Base-by-base conservation (phyloP, 2,329 filamentous ascomycete species). In the Herpotrichia juniperi region DNA sequence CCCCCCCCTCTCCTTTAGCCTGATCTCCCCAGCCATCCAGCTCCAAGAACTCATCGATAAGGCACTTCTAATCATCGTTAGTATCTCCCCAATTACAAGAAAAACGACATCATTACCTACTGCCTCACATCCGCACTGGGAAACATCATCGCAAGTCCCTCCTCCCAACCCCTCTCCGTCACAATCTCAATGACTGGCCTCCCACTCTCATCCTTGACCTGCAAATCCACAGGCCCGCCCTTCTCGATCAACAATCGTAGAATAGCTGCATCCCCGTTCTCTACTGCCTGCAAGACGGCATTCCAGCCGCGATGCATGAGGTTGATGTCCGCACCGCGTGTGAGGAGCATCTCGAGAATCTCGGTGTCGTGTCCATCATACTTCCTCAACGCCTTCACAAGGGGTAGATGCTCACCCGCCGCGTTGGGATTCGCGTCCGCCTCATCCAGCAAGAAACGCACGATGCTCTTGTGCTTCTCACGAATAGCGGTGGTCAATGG, bases 381-480 rank as follows among this genome's bases (percentile, higher is more conserved):
- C 19, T 84, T 77, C 3, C 87, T 81, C 39, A 90, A 78, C 1
- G 87, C 84, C 71, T 89, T 90, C 68, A 90, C 86, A 47, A 90
- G 81, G 7, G 87, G 87, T 10, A 90, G 74, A 69, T 90, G 87
- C 75, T 90, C 87, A 17, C 87, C 87, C 0, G 87, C 86, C 0
- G 83, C 78, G 65, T 89, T 89, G 39, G 85, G 80, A 61, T 89
- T 84, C 0, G 86, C 87, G 8, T 80, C 81, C 1, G 81, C 85
- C 54, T 86, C 81, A 43, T 83, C 79, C 51, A 89, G 76, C 9
- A 89, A 79, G 73, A 79, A 89, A 3, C 69, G 69, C 34, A 87
- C 84, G 50, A 89, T 88, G 0, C 82, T 80, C 39, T 80, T 82
- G 59, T 80, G 79, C 22, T 83, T 76, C 69, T 89, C 87, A 11